Conservation (phyloP, 352 stramenopile genomes). For the Phytophthora multivora region DNA sequence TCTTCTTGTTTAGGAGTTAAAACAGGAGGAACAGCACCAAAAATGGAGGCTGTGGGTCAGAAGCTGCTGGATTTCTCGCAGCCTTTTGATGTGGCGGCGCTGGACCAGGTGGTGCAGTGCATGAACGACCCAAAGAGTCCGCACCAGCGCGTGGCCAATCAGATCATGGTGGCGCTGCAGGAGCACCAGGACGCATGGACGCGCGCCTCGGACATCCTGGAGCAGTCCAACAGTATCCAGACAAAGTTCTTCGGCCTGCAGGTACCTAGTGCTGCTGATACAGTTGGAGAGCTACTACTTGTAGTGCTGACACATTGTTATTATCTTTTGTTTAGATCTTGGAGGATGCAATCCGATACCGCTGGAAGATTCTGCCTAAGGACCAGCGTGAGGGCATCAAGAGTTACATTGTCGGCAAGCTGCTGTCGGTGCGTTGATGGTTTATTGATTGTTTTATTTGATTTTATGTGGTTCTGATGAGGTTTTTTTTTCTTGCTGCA, state of each 20-base stretch:
- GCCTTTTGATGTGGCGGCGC: slow-evolving; percentile 94
- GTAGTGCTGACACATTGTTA: not conserved
- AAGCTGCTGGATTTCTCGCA: slow-evolving; percentile 94
- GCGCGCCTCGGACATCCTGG: slow-evolving; percentile 96
- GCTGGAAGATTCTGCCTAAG: slow-evolving; percentile 96
- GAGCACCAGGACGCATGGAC: slow-evolving; percentile 94
- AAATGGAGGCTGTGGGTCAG: slow-evolving; percentile 90
- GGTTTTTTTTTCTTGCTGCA: slow-evolving; percentile 27
- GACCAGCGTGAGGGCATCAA: slow-evolving; percentile 98
- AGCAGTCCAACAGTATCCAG: slow-evolving; percentile 87
- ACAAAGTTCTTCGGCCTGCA: slow-evolving; percentile 95
- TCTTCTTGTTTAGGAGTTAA: slow-evolving; percentile 13
- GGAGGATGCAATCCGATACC: slow-evolving; percentile 97
- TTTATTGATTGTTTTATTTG: slow-evolving; percentile 1
- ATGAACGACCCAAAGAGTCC: slow-evolving; percentile 96
- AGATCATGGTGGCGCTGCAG: slow-evolving; percentile 95
- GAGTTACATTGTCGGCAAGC: slow-evolving; percentile 97
- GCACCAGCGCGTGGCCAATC: slow-evolving; percentile 90
- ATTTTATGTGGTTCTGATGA: slow-evolving; percentile 1
- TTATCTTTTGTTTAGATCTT: slow-evolving; percentile 80
- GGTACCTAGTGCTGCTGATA: slow-evolving; percentile 25
- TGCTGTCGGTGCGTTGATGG: slow-evolving; percentile 84
- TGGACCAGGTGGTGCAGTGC: slow-evolving; percentile 97
- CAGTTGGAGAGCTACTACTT: not conserved
- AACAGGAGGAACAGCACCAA: not conserved